Base-by-base conservation (phyloP, 257 asterid species). In the Linderniella brevidens region DNA sequence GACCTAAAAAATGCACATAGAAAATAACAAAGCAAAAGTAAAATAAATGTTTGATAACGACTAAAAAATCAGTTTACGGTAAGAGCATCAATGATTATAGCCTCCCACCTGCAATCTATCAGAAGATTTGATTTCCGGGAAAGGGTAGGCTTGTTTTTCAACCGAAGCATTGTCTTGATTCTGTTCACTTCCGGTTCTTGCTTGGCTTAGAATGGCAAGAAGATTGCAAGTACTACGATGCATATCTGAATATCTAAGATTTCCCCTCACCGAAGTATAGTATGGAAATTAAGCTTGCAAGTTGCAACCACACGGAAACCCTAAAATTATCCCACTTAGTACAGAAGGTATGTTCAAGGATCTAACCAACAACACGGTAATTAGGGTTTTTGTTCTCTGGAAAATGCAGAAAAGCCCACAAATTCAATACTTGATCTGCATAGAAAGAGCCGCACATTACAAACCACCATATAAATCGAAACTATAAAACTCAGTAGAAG, bases 61-160 rank as follows among this genome's bases (percentile, higher is more conserved):
- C 6, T 14, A 13, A 12, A 53, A 35, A 13, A 20, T 18, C 19
- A 35, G 45, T 40, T 46, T 13, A 25, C 32, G 32, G 32, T 12
- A 55, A 67, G n/a, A 18, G 14, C 14, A 14, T 8, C 17, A 13
- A 53, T 44, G 13, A 48, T 9, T 43, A 56, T 53, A 54, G 45
- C 61, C 49, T 16, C 48, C 46, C 60, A 90, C 99, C 94, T 90
- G 96, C 56, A 90, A 63, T 46, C 83, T 93, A 43, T 93, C 93
- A 0, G 94, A 68, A 17, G 99, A 77, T 19, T 32, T 79, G 37
- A 80, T 67, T 58, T 76, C 82, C 0, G 93, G 92, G 54, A 72
- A 76, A 35, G 88, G 86, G 58, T 74, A 90, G 59, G 63, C 60
- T 3, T 54, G 54, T 50, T 49, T 77, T 55, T 61, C 82, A 51